phyloP scores from a whole-genome alignment of 2,329 filamentous ascomycete genomes.

The Hirsutella thompsonii region DNA sequence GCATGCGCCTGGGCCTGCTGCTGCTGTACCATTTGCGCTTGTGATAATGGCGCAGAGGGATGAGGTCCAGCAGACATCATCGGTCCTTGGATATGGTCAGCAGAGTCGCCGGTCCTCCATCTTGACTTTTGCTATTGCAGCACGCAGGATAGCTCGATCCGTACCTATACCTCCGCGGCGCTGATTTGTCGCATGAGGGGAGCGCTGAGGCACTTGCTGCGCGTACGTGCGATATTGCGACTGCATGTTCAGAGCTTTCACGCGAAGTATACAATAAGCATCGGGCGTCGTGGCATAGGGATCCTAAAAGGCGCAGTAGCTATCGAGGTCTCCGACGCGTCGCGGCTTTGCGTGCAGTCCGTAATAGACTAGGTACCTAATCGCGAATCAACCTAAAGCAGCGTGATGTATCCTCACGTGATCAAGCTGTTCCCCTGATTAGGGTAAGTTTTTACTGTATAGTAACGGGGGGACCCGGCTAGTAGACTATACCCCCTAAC shows the following conservation, averaged over 20 bases:
- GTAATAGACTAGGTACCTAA: too few relatives aligned
- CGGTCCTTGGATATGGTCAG: conserved; percentile 26
- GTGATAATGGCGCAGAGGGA: conserved; percentile 36
- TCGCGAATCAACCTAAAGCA: too few relatives aligned
- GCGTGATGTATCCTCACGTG: too few relatives aligned
- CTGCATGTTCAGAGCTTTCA: conserved; percentile 34
- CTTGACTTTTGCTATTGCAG: not conserved
- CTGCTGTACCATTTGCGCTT: conserved; percentile 38
- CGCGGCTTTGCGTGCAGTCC: too few relatives aligned
- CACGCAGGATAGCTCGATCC: not conserved
- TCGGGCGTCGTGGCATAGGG: too few relatives aligned
- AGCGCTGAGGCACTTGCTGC: conserved; percentile 36
- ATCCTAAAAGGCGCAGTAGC: too few relatives aligned
- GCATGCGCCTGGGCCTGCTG: conserved; percentile 40
- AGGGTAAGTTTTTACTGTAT: not conserved
- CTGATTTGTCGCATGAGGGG: conserved; percentile 32
- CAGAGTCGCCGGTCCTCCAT: too few relatives aligned
- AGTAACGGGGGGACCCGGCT: too few relatives aligned
- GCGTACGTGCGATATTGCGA: conserved; percentile 37
- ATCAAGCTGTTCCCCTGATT: too few relatives aligned
- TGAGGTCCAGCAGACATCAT: conserved; percentile 44
- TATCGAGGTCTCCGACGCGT: too few relatives aligned
- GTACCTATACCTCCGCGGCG: conserved; percentile 41
- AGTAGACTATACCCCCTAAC: too few relatives aligned
- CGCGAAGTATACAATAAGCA: too few relatives aligned